Conservation (phyloP, 768 basidiomycete species). For the Amanita subjunquillea region DNA sequence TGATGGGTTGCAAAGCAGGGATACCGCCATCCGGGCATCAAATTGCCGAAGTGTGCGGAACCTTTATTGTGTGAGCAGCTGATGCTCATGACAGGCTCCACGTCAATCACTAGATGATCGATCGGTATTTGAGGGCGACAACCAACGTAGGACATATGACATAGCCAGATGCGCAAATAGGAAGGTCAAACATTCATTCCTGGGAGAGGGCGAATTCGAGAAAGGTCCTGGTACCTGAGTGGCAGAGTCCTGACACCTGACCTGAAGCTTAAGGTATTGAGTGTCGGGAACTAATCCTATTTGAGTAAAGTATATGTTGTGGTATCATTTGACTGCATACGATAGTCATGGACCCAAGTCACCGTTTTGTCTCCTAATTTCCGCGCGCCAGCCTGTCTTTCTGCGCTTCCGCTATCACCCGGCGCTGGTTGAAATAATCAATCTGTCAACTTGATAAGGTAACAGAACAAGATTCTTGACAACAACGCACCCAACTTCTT, state of each 20-base stretch:
- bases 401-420: constrained; percentile 73
- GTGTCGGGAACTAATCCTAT: neutral
- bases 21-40: neutral
- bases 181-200: no score
- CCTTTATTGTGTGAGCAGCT: no score
- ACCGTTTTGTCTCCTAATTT: constrained; percentile 22
- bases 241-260: no score
- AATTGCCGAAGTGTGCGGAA: neutral
- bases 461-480: neutral
- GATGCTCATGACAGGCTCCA: no score
- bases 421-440: constrained; percentile 89
- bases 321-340: neutral
- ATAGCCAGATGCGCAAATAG: no score
- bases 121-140: no score
- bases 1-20: neutral
- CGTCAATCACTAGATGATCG: no score
- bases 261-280: no score
- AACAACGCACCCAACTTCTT: constrained; percentile 72
- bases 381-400: constrained; percentile 53
- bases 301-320: neutral
- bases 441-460: constrained; percentile 39
- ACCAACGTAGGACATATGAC: no score
- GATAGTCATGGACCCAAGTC: constrained; percentile 8
- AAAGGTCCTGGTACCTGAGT: no score
- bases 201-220: no score